Conservation (phyloP, 345 rosid genomes). For the Aquilaria malaccensis region DNA sequence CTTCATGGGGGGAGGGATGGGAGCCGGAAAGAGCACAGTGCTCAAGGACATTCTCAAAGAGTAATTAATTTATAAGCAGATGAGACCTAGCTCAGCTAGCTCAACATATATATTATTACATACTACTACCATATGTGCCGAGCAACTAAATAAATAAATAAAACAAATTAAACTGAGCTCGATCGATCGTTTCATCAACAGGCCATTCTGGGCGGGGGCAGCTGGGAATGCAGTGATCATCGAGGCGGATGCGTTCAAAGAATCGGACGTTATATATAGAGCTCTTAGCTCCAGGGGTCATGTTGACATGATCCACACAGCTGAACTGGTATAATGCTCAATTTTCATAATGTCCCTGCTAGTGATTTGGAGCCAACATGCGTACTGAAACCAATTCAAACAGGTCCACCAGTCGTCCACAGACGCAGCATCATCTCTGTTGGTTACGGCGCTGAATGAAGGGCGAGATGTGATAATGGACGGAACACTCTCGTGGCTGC, state of each 20-base stretch:
- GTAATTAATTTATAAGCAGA: conserved; percentile 26
- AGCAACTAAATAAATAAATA: no score
- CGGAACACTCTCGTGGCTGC: conserved; percentile 90
- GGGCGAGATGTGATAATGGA: conserved; percentile 97
- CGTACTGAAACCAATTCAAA: conserved; percentile 3
- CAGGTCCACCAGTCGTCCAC: conserved; percentile 97
- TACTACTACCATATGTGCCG: no score
- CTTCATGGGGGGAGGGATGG: conserved; percentile 98
- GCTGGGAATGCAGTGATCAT: conserved; percentile 68
- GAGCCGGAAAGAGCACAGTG: conserved; percentile 98
- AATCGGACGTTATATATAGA: conserved; percentile 84
- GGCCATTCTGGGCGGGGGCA: conserved; percentile 87
- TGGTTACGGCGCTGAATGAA: conserved; percentile 86
- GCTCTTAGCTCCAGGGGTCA: conserved; percentile 90
- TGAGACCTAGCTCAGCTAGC: background rate
- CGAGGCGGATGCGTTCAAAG: conserved; percentile 96
- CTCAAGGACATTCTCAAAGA: conserved; percentile 87
- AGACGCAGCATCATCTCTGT: conserved; percentile 88
- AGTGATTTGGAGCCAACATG: background rate
- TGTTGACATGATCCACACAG: conserved; percentile 78
- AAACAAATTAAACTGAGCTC: no score
- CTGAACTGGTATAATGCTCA: conserved; percentile 56
- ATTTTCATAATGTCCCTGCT: background rate
- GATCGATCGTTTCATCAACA: conserved; percentile 13
- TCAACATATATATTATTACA: no score